Evolutionary conservation across 495 filamentous ascomycete genomes (phyloP).

Genomic region (Hyaloscypha hepaticicola): DNA sequence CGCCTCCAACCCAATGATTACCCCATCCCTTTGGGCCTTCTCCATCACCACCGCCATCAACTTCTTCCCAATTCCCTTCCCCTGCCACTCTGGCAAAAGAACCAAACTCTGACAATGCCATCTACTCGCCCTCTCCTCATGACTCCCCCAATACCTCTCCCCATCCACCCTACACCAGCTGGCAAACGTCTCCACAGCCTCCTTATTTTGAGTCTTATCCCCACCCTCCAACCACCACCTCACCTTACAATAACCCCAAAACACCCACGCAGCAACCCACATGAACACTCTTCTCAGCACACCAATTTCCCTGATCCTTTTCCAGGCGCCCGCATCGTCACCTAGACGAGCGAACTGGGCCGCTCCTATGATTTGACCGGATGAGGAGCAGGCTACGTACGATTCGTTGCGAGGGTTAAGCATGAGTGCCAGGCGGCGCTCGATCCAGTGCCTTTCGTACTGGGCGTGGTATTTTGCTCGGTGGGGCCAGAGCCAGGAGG

Average conservation of each 20-base stretch:
- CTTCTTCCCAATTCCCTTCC: constrained; percentile 25
- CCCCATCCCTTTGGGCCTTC: constrained; percentile 24
- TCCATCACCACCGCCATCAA: constrained; percentile 26
- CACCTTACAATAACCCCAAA: background rate
- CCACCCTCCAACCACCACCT: background rate
- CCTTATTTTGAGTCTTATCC: constrained; percentile 9
- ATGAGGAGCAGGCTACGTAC: constrained; percentile 14
- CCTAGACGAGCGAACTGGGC: constrained; percentile 26
- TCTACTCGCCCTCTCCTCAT: constrained; percentile 19
- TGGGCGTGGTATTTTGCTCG: constrained; percentile 7
- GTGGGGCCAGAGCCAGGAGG: constrained; percentile 17
- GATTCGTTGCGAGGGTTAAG: constrained; percentile 10
- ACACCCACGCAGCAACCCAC: constrained; percentile 10
- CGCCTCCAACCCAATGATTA: constrained; percentile 23
- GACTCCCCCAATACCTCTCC: constrained; percentile 13
- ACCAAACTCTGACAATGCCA: constrained; percentile 28
- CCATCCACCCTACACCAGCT: constrained; percentile 2
- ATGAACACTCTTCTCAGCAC: background rate
- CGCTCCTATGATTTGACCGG: constrained; percentile 11
- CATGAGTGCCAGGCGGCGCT: constrained; percentile 3
- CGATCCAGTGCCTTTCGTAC: constrained; percentile 16
- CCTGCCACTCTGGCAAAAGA: constrained; percentile 18
- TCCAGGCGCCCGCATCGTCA: constrained; percentile 21
- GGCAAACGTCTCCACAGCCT: background rate
- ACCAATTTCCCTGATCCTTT: background rate